phyloP scores from a whole-genome alignment of 345 rosid genomes.

The Nephelium lappaceum region DNA sequence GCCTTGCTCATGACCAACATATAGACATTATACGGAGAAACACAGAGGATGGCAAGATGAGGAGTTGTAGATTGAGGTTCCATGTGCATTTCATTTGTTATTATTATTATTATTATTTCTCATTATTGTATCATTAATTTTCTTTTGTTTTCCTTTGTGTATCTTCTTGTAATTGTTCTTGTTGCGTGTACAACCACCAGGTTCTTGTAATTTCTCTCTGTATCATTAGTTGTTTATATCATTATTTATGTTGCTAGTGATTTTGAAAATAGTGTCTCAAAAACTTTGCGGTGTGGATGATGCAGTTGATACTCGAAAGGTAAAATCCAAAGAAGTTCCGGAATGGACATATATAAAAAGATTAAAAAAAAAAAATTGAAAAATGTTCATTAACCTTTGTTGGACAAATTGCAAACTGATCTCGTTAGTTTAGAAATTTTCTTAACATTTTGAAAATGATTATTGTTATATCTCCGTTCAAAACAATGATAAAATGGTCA shows the following conservation, averaged over 20 bases:
- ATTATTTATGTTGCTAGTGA: too few species aligned
- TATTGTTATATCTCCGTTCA: background rate
- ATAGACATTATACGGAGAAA: background rate
- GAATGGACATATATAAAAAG: too few species aligned
- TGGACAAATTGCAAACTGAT: too few species aligned
- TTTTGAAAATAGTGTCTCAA: background rate
- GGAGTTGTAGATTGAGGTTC: background rate
- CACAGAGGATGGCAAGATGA: background rate
- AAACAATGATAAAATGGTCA: background rate
- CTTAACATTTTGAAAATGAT: background rate
- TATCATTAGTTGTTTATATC: background rate
- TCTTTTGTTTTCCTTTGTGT: background rate
- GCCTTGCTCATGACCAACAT: too few species aligned
- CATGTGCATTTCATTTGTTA: slow-evolving; percentile 4
- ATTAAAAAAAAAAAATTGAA: too few species aligned
- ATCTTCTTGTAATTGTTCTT: background rate
- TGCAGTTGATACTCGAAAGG: background rate
- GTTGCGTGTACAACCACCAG: background rate
- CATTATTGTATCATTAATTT: background rate
- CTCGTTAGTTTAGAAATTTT: too few species aligned
- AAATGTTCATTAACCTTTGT: too few species aligned
- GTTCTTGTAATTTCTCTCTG: background rate
- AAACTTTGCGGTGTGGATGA: background rate
- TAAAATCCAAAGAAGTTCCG: too few species aligned
- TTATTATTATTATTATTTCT: background rate